A percentile compares a stretch with the other conserved stretches of the same genome.
Evolutionary conservation across 1,284 basidiomycete species (phyloP).

Genomic region (Grifola frondosa): DNA sequence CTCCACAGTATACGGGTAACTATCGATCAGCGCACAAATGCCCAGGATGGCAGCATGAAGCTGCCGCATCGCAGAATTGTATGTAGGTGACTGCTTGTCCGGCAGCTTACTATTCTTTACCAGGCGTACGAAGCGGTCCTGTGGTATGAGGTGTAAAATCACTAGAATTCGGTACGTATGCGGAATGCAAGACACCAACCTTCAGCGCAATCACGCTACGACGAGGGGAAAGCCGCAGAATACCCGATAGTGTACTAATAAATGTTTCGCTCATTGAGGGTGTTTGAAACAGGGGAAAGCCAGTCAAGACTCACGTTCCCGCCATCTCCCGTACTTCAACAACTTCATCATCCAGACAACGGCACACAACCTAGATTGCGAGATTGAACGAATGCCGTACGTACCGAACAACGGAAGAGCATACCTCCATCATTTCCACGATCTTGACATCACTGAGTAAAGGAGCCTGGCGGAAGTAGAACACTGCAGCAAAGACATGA

Average conservation of each 20-base stretch:
- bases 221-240: slow-evolving; percentile 78
- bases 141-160: slow-evolving; percentile 4
- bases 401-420: slow-evolving; percentile 5
- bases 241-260: slow-evolving; percentile 73
- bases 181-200: slow-evolving; percentile 31
- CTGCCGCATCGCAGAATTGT: slow-evolving; percentile 63
- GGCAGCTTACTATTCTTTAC: slow-evolving; percentile 61
- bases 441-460: slow-evolving; percentile 62
- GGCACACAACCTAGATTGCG: slow-evolving; percentile 54
- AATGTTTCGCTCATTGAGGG: slow-evolving; percentile 1
- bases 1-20: slow-evolving; percentile 84
- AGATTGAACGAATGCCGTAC: not conserved
- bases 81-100: slow-evolving; percentile 52
- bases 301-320: slow-evolving; percentile 51
- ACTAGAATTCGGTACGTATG: not conserved
- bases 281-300: not conserved
- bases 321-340: slow-evolving; percentile 78
- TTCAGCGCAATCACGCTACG: slow-evolving; percentile 71
- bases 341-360: slow-evolving; percentile 71
- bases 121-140: slow-evolving; percentile 72
- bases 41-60: slow-evolving; percentile 81
- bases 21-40: slow-evolving; percentile 76
- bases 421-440: slow-evolving; percentile 66
- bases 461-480: slow-evolving; percentile 73
- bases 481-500: slow-evolving; percentile 42